These are phyloP conservation scores for Capsicum pubescens DNA, from an alignment of 257 asterid species.

Conservation along the genomic window DNA sequence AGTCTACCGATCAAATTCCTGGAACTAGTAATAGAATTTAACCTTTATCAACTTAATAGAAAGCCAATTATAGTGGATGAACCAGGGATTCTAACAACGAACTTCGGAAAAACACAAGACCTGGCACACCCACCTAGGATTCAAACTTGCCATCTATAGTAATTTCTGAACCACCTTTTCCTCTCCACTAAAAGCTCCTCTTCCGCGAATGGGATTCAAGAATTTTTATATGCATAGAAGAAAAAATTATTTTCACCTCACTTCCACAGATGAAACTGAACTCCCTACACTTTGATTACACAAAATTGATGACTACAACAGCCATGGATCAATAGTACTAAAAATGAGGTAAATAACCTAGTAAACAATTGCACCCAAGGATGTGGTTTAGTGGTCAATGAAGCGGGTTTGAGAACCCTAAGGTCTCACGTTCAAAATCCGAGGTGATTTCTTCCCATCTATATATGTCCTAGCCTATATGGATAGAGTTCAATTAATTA, in stretches of 20 bases:
- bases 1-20: slow-evolving; percentile 25
- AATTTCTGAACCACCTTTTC: not conserved
- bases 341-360: not conserved
- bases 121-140: not conserved
- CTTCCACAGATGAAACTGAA: not conserved
- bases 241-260: not conserved
- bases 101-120: not conserved
- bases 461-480: too few relatives aligned
- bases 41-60: not conserved
- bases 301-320: not conserved
- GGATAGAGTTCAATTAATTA: too few relatives aligned
- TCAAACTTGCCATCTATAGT: not conserved
- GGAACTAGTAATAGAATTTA: not conserved
- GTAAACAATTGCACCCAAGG: not conserved
- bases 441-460: too few relatives aligned
- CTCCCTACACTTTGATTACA: not conserved
- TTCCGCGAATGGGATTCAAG: not conserved
- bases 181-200: not conserved
- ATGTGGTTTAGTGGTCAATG: too few relatives aligned
- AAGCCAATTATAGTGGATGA: not conserved
- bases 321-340: not conserved
- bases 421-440: too few relatives aligned
- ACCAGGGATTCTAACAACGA: not conserved
- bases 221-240: not conserved
- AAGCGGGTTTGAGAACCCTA: too few relatives aligned